These are phyloP conservation scores for Phytophthora macrochlamydospora DNA, from an alignment of 352 stramenopile genomes.

Conservation along the genomic window DNA sequence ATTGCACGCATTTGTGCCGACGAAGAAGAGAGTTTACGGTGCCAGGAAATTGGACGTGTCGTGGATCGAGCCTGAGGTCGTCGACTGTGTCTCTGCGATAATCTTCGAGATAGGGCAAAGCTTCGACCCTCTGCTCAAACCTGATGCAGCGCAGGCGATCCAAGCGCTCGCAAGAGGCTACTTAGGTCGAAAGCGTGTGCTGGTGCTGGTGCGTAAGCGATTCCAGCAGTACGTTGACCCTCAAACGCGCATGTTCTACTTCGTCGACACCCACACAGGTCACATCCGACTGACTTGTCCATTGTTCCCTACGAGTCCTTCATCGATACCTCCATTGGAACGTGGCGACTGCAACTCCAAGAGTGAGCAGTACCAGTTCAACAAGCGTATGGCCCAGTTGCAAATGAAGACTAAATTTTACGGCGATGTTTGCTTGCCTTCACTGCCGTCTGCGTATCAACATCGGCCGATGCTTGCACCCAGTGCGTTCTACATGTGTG, in stretches of 20 bases:
- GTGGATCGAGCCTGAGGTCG: constrained; percentile 65
- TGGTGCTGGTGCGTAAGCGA: constrained; percentile 38
- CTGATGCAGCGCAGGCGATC: constrained; percentile 62
- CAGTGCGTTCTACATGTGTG: constrained; percentile 50
- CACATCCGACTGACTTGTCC: constrained; percentile 49
- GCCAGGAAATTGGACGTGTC: constrained; percentile 57
- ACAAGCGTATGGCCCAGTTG: constrained; percentile 43
- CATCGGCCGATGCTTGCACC: constrained; percentile 31
- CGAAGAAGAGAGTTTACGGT: constrained; percentile 50
- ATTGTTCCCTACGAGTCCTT: constrained; percentile 41
- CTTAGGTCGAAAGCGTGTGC: constrained; percentile 42
- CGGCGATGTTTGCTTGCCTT: constrained; percentile 24
- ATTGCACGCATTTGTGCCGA: constrained; percentile 41
- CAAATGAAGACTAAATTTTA: constrained; percentile 51
- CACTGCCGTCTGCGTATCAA: constrained; percentile 1
- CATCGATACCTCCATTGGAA: constrained; percentile 44
- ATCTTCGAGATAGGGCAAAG: constrained; percentile 37
- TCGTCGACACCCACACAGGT: constrained; percentile 44
- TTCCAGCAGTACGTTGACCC: constrained; percentile 49
- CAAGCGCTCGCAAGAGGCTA: constrained; percentile 56
- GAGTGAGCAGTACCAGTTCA: constrained; percentile 47
- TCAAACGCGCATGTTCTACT: constrained; percentile 63
- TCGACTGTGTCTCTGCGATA: constrained; percentile 54
- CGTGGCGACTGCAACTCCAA: constrained; percentile 51
- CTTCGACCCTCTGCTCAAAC: constrained; percentile 34